These are phyloP conservation scores for Stentor coeruleus DNA, from an alignment of 73 alveolate species.

Conservation along the genomic window DNA sequence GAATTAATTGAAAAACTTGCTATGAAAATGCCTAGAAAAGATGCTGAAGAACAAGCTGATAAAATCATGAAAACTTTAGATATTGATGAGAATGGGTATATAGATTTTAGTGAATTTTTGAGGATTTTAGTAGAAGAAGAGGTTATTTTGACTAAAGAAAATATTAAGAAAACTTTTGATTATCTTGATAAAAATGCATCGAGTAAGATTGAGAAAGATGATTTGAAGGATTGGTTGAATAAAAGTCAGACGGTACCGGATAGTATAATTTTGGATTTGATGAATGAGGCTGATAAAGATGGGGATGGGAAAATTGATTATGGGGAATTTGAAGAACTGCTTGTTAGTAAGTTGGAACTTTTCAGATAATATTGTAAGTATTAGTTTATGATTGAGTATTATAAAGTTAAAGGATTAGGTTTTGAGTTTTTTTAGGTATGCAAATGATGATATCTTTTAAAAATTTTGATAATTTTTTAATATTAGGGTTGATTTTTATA, in stretches of 20 bases:
- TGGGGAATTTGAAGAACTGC: neutral
- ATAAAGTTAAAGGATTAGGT: no score
- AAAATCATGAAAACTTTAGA: neutral
- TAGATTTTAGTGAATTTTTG: neutral
- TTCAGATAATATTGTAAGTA: no score
- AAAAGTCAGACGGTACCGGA: neutral
- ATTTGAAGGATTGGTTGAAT: neutral
- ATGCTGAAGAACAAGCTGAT: neutral
- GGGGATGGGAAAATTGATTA: neutral
- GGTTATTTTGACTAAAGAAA: neutral
- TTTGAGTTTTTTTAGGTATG: no score
- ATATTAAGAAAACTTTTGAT: neutral
- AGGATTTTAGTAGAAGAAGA: neutral
- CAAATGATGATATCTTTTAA: no score
- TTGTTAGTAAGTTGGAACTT: no score
- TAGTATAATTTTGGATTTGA: neutral
- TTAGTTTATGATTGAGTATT: no score
- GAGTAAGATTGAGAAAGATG: neutral
- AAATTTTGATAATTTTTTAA: no score
- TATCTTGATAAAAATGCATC: neutral
- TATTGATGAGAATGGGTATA: neutral
- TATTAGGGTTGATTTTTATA: no score
- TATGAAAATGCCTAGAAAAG: neutral
- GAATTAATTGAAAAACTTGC: neutral
- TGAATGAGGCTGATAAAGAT: neutral